Evolutionary conservation across 2,329 filamentous ascomycete species (phyloP).

Genomic region (Zasmidium cellare): DNA sequence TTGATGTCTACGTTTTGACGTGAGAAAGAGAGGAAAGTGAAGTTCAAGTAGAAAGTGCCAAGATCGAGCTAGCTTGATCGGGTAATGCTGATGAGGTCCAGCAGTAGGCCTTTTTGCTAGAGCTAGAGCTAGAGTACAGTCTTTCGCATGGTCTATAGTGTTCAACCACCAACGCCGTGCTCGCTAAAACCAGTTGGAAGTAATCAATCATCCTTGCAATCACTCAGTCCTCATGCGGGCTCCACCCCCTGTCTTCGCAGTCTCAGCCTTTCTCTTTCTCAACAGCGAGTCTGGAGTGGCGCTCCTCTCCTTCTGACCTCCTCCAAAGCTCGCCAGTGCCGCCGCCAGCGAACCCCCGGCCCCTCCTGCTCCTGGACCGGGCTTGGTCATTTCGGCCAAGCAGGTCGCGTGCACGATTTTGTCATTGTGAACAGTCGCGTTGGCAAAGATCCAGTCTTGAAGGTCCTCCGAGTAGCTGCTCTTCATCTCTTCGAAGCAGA

Average conservation of each 20-base stretch:
- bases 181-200: slow-evolving; percentile 1
- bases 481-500: slow-evolving; percentile 94
- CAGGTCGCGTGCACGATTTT: slow-evolving; percentile 90
- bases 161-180: neutral
- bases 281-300: slow-evolving; percentile 35
- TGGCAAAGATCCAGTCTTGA: slow-evolving; percentile 96
- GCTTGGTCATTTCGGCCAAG: slow-evolving; percentile 74
- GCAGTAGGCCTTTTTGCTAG: too few species aligned
- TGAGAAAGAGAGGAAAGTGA: too few species aligned
- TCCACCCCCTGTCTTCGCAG: slow-evolving; percentile 22
- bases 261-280: slow-evolving; percentile 37
- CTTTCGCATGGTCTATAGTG: neutral
- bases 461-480: slow-evolving; percentile 88
- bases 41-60: neutral
- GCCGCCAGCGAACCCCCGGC: slow-evolving; percentile 25
- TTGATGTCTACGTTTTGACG: too few species aligned
- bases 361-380: slow-evolving; percentile 3
- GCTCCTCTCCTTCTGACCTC: slow-evolving; percentile 32
- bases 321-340: slow-evolving; percentile 22
- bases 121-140: neutral
- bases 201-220: neutral
- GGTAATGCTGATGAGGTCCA: too few species aligned
- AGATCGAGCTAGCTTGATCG: too few species aligned
- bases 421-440: slow-evolving; percentile 74
- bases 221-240: slow-evolving; percentile 25